Conservation (phyloP, 345 rosid species). For the Salix koriyanagi region DNA sequence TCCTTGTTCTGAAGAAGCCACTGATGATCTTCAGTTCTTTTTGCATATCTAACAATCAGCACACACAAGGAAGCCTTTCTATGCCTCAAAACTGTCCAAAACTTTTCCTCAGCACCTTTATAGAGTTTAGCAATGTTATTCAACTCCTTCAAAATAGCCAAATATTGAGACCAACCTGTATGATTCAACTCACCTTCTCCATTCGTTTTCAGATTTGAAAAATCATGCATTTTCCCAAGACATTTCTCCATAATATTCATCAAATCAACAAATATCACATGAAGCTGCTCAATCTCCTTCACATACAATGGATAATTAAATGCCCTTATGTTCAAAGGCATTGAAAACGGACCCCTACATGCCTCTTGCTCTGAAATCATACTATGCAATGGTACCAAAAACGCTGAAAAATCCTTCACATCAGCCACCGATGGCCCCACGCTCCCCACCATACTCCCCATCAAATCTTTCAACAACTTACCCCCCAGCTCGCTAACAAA, state of each 20-base stretch:
- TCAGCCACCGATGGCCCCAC: conserved; percentile 42
- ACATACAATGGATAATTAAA: conserved; percentile 20
- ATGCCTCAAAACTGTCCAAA: conserved; percentile 43
- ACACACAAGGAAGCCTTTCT: conserved; percentile 49
- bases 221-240: conserved; percentile 43
- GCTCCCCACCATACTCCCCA: conserved; percentile 14
- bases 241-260: conserved; percentile 51
- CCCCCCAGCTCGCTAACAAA: conserved; percentile 64
- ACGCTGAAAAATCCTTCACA: conserved; percentile 54
- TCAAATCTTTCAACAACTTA: conserved; percentile 47
- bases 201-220: conserved; percentile 23
- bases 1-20: conserved; percentile 86
- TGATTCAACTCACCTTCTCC: conserved; percentile 39
- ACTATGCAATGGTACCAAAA: conserved; percentile 50
- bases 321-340: conserved; percentile 39
- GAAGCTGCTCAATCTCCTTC: conserved; percentile 46
- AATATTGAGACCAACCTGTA: conserved; percentile 55
- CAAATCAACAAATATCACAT: conserved; percentile 39
- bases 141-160: conserved; percentile 69
- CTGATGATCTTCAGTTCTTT: conserved; percentile 59
- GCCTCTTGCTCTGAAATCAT: conserved; percentile 34
- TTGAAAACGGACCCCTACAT: conserved; percentile 27
- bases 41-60: conserved; percentile 56
- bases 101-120: conserved; percentile 43
- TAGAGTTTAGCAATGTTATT: conserved; percentile 57